Percentiles rank a stretch among this genome's conserved stretches.
Evolutionary conservation across 2,329 filamentous ascomycete species (phyloP).

Genomic region (Pseudopyrenochaeta lycopersici): DNA sequence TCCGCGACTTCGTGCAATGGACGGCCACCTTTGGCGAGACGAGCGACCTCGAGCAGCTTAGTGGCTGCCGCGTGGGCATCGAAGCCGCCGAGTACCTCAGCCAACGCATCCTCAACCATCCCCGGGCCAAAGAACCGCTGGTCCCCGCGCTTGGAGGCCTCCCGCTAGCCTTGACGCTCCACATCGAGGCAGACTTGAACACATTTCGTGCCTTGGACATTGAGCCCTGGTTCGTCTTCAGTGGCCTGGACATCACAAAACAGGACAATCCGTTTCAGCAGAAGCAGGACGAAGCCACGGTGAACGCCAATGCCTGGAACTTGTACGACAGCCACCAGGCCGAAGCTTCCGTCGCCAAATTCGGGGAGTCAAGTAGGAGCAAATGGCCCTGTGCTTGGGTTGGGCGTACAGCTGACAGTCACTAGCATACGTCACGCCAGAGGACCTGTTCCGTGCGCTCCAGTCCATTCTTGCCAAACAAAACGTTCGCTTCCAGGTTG

Average conservation of each 20-base stretch:
- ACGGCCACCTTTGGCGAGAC: constrained; percentile 62
- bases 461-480: constrained; percentile 76
- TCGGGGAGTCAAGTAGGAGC: constrained; percentile 77
- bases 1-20: constrained; percentile 65
- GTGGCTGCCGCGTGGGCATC: constrained; percentile 79
- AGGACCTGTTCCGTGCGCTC: constrained; percentile 78
- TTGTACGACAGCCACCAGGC: constrained; percentile 85
- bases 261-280: constrained; percentile 68
- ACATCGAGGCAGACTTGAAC: constrained; percentile 80
- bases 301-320: constrained; percentile 83
- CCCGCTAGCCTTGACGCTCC: constrained; percentile 77
- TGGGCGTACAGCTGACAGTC: constrained; percentile 16
- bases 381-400: neutral
- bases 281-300: constrained; percentile 69
- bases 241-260: constrained; percentile 81
- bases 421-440: constrained; percentile 69
- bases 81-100: constrained; percentile 91
- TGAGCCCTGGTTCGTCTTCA: constrained; percentile 88
- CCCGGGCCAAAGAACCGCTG: constrained; percentile 78
- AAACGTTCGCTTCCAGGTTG: constrained; percentile 78
- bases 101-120: constrained; percentile 67
- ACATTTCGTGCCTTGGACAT: constrained; percentile 75
- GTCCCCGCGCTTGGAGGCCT: constrained; percentile 89
- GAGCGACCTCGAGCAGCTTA: constrained; percentile 73
- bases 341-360: constrained; percentile 82